These are phyloP conservation scores for Exophiala aquamarina DNA, from an alignment of 2,329 filamentous ascomycete genomes.

Conservation along the genomic window DNA sequence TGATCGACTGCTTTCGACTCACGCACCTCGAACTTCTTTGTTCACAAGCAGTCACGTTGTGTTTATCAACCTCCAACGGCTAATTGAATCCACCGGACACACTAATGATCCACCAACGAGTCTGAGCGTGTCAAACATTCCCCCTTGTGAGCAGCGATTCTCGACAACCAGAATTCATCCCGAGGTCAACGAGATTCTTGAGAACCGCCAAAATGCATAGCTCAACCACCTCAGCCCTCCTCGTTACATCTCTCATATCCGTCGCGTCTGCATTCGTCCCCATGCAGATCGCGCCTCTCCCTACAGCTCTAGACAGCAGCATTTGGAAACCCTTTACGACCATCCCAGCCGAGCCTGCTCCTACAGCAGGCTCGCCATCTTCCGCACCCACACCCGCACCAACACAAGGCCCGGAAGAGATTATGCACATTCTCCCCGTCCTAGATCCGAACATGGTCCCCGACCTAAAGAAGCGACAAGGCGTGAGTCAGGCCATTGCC, in stretches of 20 bases:
- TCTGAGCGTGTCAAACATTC: background rate
- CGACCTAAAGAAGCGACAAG: conserved; percentile 23
- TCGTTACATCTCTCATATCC: conserved; percentile 18
- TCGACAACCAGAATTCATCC: background rate
- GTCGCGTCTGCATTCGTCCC: conserved; percentile 17
- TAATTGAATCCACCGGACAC: too few relatives aligned
- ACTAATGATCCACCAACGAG: too few relatives aligned
- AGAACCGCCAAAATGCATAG: conserved; percentile 1
- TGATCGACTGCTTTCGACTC: too few relatives aligned
- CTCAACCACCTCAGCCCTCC: conserved; percentile 4
- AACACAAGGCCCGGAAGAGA: conserved; percentile 6
- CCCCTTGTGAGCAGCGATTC: background rate
- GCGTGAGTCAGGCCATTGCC: conserved; percentile 31
- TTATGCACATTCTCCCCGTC: conserved; percentile 14
- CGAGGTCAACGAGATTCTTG: background rate
- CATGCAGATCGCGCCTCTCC: conserved; percentile 13
- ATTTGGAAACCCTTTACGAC: conserved; percentile 20
- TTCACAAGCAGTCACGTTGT: too few relatives aligned
- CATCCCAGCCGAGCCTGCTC: background rate
- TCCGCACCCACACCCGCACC: conserved; percentile 5
- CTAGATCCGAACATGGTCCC: conserved; percentile 17
- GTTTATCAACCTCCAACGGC: too few relatives aligned
- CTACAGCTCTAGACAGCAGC: conserved; percentile 14
- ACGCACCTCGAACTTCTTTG: too few relatives aligned
- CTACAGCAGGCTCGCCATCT: background rate